Percentiles rank a stretch among this genome's conserved stretches.
phyloP scores from a whole-genome alignment of 371 early-diverging fungal genomes.

The Mortierella sp. region DNA sequence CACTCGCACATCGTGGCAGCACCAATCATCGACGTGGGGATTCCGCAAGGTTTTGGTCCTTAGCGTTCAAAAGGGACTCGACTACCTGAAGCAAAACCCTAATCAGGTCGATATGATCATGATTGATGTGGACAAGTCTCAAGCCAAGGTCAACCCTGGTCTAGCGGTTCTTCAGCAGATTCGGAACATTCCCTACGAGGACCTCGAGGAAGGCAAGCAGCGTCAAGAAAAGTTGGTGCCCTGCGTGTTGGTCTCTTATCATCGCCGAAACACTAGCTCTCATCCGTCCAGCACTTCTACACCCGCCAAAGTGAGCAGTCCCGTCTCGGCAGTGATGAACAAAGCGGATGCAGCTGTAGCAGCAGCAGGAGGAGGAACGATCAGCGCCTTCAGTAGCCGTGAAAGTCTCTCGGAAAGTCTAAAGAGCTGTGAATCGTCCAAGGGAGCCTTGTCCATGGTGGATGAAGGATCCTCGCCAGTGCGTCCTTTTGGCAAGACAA shows the following conservation, averaged over 20 bases:
- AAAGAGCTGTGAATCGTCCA: background rate
- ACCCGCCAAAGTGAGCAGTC: conserved; percentile 1
- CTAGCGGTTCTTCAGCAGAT: conserved; percentile 36
- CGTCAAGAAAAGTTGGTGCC: conserved; percentile 13
- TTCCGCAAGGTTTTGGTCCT: conserved; percentile 35
- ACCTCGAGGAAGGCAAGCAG: background rate
- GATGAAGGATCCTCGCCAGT: background rate
- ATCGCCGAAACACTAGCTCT: conserved; percentile 18
- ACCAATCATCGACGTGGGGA: conserved; percentile 51
- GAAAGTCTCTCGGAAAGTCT: conserved; percentile 29
- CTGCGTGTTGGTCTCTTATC: conserved; percentile 48
- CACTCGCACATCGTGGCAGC: conserved; percentile 43
- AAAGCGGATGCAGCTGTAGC: conserved; percentile 20
- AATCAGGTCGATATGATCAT: conserved; percentile 41
- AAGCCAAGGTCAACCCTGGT: conserved; percentile 43
- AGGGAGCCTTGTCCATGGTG: background rate
- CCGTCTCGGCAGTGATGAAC: conserved; percentile 30
- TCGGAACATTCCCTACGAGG: conserved; percentile 18
- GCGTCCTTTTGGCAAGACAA: conserved; percentile 7
- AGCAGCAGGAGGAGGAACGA: conserved; percentile 6
- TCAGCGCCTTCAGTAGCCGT: conserved; percentile 13
- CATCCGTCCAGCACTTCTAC: background rate
- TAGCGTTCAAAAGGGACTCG: conserved; percentile 39
- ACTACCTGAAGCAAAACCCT: conserved; percentile 32
- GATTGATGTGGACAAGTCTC: conserved; percentile 45